Evolutionary conservation across 805 yeast genomes (phyloP), one percentile per base, ranked within the genome.

Genomic region (Danielia reshetovae): DNA sequence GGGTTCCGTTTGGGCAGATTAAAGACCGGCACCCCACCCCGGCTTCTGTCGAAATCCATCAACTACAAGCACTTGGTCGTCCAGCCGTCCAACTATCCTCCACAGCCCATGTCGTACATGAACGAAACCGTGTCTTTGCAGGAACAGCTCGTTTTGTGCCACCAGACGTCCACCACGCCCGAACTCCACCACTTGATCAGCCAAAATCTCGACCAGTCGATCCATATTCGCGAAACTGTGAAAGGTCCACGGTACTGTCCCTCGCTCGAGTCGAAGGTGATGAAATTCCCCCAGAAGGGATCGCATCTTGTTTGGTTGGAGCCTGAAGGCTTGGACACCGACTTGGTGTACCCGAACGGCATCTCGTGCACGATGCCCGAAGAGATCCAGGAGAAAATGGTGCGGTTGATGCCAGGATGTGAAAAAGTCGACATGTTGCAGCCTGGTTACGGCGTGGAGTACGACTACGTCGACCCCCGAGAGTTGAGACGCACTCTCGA

Each of bases 401-500:
- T 93, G 35, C 67, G 71, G 39, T 64, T 86, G 65, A 85, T 93
- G 41, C 84, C 87, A 4, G 99, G 99, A 0, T 73, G 95, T 32
- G 95, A 86, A 49, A 78, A 85, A 45, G 96, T 84, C 0, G 67
- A 62, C n/a, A 86, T 93, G 85, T 55, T 82, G 9, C 96, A 89
- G 54, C 96, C 97, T 0, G 99, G 97, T 0, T 93, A 93, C 55
- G 99, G 99, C n/a, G 98, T 93, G 2, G 98, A 93, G 59, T 93
- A 93, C 55, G 98, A 93, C 53, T 93, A 86, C 55, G 81, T 93
- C 18, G 96, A 93, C 52, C 98, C 99, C 2, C 72, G 95, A 44
- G 96, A 89, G 52, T 68, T 93, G 36, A 70, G 71, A 35, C 72
- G 69, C 29, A 84, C 94, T 0, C 60, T 93, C 30, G 96, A 90